Evolutionary conservation across 2,329 filamentous ascomycete genomes (phyloP).

Genomic region (Endocalyx cinctus): DNA sequence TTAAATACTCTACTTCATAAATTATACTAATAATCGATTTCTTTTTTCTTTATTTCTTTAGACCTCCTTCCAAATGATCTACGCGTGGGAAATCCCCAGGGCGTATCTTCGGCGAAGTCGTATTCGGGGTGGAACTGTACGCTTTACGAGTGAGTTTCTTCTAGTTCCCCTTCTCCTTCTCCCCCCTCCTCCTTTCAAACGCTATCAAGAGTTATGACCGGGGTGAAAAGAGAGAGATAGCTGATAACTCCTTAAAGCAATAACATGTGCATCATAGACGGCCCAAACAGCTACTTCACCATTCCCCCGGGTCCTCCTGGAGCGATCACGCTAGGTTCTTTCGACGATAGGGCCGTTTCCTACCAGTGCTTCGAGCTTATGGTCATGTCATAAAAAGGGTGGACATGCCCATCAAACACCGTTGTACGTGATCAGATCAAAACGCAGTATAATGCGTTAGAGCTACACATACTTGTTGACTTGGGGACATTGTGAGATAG

Average conservation of each 20-base stretch:
- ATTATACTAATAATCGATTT: not conserved
- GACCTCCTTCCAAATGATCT: constrained; percentile 18
- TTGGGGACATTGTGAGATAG: too few relatives aligned
- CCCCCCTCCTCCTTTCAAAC: not conserved
- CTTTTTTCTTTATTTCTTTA: constrained; percentile 2
- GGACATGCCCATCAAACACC: too few relatives aligned
- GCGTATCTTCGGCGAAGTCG: constrained; percentile 19
- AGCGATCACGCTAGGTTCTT: constrained; percentile 7
- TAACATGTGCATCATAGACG: constrained; percentile 9
- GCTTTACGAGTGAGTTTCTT: constrained; percentile 16
- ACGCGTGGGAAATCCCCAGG: constrained; percentile 18
- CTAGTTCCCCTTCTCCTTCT: not conserved
- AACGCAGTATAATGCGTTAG: too few relatives aligned
- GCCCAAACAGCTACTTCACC: constrained; percentile 9
- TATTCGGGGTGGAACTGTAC: constrained; percentile 21
- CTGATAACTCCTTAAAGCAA: constrained; percentile 2
- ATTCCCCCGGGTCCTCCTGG: constrained; percentile 16
- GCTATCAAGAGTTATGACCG: not conserved
- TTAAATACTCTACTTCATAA: not conserved
- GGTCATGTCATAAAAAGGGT: too few relatives aligned
- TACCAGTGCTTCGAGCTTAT: constrained; percentile 19
- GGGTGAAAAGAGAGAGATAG: not conserved
- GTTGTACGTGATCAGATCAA: too few relatives aligned
- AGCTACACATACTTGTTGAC: too few relatives aligned
- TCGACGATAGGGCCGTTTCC: constrained; percentile 15